Evolutionary conservation across 1,284 basidiomycete genomes (phyloP), one percentile per base, ranked within the genome.

Genomic region (Pterula multifida): DNA sequence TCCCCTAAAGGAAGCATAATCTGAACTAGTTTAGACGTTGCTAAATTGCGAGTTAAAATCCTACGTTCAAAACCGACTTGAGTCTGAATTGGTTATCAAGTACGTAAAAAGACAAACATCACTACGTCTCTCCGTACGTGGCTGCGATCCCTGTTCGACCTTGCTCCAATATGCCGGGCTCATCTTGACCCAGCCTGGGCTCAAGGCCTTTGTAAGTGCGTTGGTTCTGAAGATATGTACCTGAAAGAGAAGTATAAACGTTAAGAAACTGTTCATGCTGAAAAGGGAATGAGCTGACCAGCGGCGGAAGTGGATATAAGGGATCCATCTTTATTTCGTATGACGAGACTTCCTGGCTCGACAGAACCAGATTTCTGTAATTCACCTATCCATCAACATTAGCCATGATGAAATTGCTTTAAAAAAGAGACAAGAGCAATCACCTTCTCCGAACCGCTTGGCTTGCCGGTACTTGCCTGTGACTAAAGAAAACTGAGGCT

Each of bases 81-180:
- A n/a, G n/a, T n/a, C n/a, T n/a, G n/a, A n/a, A n/a, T n/a, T n/a
- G n/a, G n/a, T n/a, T n/a, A n/a, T n/a, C n/a, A n/a, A n/a, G n/a
- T n/a, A n/a, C n/a, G n/a, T n/a, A n/a, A n/a, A n/a, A n/a, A n/a
- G n/a, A n/a, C n/a, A 32, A 32, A 6, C 28, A 32, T 32, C 28
- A 32, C 28, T 42, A 6, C 39, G 50, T 48, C 19, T 51, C 50
- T 24, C 47, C 68, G 63, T 98, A 98, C 3, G 87, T 90, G 55
- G 85, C 77, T 26, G 95, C 93, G 48, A 96, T 88, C 2, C 95
- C 95, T 56, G 76, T 88, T 52, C 90, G 70, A 1, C 91, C 95
- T 64, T 95, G 84, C 66, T 97, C 90, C 50, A 98, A 67, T 45
- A 81, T 60, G 53, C 86, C 79, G 0, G 94, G 92, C 6, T 74